phyloP scores from a whole-genome alignment of 345 rosid species.

The Rhodamnia argentea region DNA sequence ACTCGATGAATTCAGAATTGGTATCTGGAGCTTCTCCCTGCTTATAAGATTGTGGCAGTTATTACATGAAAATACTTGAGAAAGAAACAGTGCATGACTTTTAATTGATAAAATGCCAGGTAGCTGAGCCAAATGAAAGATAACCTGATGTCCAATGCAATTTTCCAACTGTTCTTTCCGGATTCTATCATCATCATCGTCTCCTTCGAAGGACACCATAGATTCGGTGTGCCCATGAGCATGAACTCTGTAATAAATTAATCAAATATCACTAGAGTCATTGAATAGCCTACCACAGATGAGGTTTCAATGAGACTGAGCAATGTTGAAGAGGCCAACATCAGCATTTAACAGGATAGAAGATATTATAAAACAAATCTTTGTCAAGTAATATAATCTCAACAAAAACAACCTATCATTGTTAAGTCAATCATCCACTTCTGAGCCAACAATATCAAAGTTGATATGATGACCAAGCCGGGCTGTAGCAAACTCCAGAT shows the following conservation, averaged over 20 bases:
- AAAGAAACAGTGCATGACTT: not conserved
- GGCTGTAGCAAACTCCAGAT: not conserved
- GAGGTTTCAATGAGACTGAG: not conserved
- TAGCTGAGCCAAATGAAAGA: not conserved
- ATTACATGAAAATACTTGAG: not conserved
- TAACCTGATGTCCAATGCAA: conserved; percentile 50
- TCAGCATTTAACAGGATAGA: not conserved
- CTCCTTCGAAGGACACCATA: conserved; percentile 18
- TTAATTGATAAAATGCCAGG: not conserved
- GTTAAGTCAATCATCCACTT: not conserved
- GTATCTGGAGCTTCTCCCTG: conserved; percentile 40
- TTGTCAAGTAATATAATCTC: not conserved
- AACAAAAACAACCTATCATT: not conserved
- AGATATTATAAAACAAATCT: not conserved
- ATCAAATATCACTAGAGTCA: not conserved
- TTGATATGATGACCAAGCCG: not conserved
- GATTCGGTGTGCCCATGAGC: conserved; percentile 29
- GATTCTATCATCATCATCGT: conserved; percentile 9
- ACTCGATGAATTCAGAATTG: conserved; percentile 43
- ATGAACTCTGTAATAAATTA: conserved; percentile 33
- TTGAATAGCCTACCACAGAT: not conserved
- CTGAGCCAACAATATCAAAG: not conserved
- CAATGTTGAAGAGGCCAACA: not conserved
- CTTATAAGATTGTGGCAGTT: conserved; percentile 1
- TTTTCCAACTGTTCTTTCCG: conserved; percentile 32